Evolutionary conservation across 805 yeast species (phyloP).

Genomic region (Metschnikowia amazonensis): DNA sequence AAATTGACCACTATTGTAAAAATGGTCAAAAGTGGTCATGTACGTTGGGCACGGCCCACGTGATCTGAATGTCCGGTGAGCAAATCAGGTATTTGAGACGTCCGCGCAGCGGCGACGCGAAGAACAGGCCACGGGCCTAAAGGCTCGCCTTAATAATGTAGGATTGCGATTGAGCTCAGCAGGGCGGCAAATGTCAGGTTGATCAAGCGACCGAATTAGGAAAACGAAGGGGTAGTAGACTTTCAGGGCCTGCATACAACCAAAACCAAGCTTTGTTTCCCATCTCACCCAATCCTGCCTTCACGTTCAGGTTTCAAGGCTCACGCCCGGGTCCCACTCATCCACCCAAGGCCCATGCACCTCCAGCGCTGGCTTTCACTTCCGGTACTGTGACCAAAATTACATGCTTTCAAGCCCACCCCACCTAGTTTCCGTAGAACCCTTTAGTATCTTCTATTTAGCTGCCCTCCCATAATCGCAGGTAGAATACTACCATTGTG

Average conservation of each 20-base stretch:
- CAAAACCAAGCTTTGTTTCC: background rate
- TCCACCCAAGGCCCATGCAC: background rate
- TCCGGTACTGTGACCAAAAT: background rate
- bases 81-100: background rate
- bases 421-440: background rate
- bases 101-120: slow-evolving; percentile 3
- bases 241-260: background rate
- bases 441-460: background rate
- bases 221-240: background rate
- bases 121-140: background rate
- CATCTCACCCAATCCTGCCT: background rate
- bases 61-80: slow-evolving; percentile 1
- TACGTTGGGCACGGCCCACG: background rate
- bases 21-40: background rate
- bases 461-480: background rate
- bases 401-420: background rate
- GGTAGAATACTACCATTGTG: background rate
- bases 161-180: background rate
- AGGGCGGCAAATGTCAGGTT: background rate
- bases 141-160: background rate
- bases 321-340: background rate
- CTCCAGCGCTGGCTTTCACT: background rate
- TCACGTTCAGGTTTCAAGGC: slow-evolving; percentile 1
- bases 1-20: background rate
- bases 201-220: background rate